Base-by-base conservation (phyloP, 805 yeast genomes). In the Candida oleophila region DNA sequence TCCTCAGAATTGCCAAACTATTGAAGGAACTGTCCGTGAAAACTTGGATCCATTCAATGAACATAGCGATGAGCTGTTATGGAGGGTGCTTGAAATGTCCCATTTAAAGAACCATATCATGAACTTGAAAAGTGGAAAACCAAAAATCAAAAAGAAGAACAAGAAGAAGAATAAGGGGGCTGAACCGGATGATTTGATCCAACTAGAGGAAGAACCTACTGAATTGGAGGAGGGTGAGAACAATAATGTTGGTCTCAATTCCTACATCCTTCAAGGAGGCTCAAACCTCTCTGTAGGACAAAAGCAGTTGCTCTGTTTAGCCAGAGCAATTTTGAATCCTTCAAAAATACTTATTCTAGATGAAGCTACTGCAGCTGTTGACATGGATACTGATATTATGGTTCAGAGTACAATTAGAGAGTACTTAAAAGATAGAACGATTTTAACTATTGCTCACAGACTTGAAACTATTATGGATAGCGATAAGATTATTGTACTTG, bases 1-100 rank as follows among this genome's bases (percentile, higher is more conserved):
- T 9, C 79, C 83, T 11, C 96, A 89, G 58, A 73, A 73, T 44
- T 82, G 89, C 0, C 62, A 64, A 1, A 76, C 89, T 45, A 82
- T 85, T 51, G 80, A 79, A 46, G 94, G 87, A 0, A 61, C 89
- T 0, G 71, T 90, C 0, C 55, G 65, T 30, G 87, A 85, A 3
- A 89, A 89, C 55, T 73, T 89, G 53, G 97, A 89, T 61, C 97
- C 97, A 25, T 78, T 83, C 1, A 65, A 74, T 22, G 69, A 65
- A 44, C 81, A 78, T 59, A 67, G 77, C 3, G 95, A 87, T 62
- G 83, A 81, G 15, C 78, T 82, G 49, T 72, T 89, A 11, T 87
- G 94, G 94, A 69, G 72, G 21, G 90, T 83, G 0, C 68, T 88
- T 45, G 87, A 83, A 55, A 67, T 87, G 33, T 78, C 94, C 0